Evolutionary conservation across 345 rosid species (phyloP), one percentile per base, ranked within the genome.

Genomic region (Stellera chamaejasme): DNA sequence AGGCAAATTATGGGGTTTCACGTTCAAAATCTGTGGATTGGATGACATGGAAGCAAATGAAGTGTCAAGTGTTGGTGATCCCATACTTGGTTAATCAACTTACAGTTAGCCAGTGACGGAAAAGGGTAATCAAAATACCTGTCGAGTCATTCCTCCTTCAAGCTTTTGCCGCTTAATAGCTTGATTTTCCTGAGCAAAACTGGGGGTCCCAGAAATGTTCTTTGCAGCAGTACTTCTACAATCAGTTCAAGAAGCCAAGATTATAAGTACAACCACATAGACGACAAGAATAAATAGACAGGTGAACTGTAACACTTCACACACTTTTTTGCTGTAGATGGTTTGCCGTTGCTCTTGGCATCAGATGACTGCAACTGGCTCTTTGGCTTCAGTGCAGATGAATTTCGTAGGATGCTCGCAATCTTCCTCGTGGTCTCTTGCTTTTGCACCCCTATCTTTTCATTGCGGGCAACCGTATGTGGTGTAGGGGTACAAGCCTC

Each of bases 101-200:
- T 8, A 32, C 39, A 32, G 39, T 32, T 32, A 32, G 39, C 39
- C 6, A 8, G 39, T 32, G 42, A 14, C 44, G 10, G 10, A 27
- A 11, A 43, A 3, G n/a, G 50, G 5, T 1, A 49, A 51, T 10
- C 12, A 27, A 48, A 39, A 63, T 61, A 90, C 99, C 93, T 82
- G 95, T 85, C 92, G 87, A 27, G 96, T 76, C 59, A 58, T 78
- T 59, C 99, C 99, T 54, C 79, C 97, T 0, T 90, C 99, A 58
- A 94, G 83, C 85, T 87, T 90, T 81, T 94, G 99, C 65, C 88
- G 76, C 71, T 94, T 94, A 58, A 94, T 77, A 14, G 99, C 96
- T 77, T 87, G 99, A 66, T 85, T 87, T 67, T 94, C 97, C 64
- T 82, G 95, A 66, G 72, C 82, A 58, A 90, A 70, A 69, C 46